A percentile compares a stretch with the other conserved stretches of the same genome.
Evolutionary conservation across 1,139 yeast species (phyloP).

Genomic region (Hansenula lynferdii): DNA sequence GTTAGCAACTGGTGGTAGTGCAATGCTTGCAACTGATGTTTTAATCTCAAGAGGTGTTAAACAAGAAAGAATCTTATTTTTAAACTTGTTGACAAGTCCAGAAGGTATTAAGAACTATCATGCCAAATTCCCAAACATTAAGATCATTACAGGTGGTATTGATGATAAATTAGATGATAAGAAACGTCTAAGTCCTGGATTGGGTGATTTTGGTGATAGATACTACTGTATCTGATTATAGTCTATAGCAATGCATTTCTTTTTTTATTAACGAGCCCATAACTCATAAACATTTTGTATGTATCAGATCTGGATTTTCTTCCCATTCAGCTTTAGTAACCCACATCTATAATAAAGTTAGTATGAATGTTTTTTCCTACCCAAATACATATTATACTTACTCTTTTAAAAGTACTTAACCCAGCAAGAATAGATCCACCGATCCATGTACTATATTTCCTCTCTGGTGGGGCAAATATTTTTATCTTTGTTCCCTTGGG

Average conservation of each 20-base stretch:
- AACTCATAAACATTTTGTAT: slow-evolving; percentile 31
- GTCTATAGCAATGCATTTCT: slow-evolving; percentile 8
- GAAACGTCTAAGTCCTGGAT: slow-evolving; percentile 87
- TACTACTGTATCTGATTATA: slow-evolving; percentile 81
- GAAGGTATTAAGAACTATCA: slow-evolving; percentile 85
- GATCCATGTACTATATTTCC: slow-evolving; percentile 83
- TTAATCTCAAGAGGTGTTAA: slow-evolving; percentile 80
- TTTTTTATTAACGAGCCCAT: slow-evolving; percentile 8
- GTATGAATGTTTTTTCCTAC: too few species aligned
- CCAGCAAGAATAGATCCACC: slow-evolving; percentile 94
- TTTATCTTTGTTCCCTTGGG: slow-evolving; percentile 61
- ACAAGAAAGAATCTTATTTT: slow-evolving; percentile 79
- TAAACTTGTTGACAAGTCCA: slow-evolving; percentile 90
- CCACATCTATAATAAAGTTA: slow-evolving; percentile 29
- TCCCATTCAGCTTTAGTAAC: slow-evolving; percentile 36
- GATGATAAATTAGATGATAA: slow-evolving; percentile 82
- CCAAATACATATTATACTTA: slow-evolving; percentile 26
- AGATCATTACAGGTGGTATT: slow-evolving; percentile 88
- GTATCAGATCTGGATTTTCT: slow-evolving; percentile 36
- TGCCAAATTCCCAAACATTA: slow-evolving; percentile 73
- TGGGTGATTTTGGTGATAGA: slow-evolving; percentile 98
- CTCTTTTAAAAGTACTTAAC: slow-evolving; percentile 73
- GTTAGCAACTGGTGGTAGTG: slow-evolving; percentile 98
- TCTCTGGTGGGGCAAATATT: slow-evolving; percentile 86
- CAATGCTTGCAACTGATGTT: slow-evolving; percentile 95